Evolutionary conservation across 768 basidiomycete species (phyloP).

Genomic region (Psilocybe tampanensis): DNA sequence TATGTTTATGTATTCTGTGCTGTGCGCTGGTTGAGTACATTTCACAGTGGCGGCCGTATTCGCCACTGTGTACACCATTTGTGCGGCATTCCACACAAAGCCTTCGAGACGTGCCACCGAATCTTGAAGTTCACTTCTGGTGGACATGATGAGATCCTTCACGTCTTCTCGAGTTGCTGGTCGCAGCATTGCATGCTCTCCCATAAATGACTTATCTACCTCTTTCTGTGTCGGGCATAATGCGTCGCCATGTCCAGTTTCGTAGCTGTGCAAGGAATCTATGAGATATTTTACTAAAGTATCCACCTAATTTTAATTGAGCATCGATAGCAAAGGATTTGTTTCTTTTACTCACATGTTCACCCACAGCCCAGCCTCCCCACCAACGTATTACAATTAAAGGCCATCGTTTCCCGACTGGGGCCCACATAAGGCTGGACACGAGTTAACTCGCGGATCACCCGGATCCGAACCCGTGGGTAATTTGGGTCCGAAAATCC

Average conservation of each 20-base stretch:
- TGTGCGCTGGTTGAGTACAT: too few relatives aligned
- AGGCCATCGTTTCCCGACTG: slow-evolving; percentile 29
- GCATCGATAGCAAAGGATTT: background rate
- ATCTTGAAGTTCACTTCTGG: background rate
- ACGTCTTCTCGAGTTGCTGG: background rate
- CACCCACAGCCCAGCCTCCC: slow-evolving; percentile 35
- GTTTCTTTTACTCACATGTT: slow-evolving; percentile 20
- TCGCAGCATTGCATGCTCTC: background rate
- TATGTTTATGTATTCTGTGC: too few relatives aligned
- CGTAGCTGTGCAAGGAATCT: slow-evolving; percentile 26
- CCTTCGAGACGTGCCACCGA: background rate
- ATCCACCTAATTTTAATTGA: slow-evolving; percentile 16
- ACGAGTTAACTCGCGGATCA: too few relatives aligned
- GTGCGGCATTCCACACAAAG: background rate
- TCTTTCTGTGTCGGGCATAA: slow-evolving; percentile 6
- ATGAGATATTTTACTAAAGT: slow-evolving; percentile 29
- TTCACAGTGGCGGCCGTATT: too few relatives aligned
- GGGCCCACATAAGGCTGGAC: slow-evolving; percentile 37
- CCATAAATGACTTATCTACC: background rate
- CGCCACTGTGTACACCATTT: background rate
- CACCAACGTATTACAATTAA: slow-evolving; percentile 34
- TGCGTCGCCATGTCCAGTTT: slow-evolving; percentile 25
- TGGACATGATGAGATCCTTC: background rate
- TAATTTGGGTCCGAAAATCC: too few relatives aligned
- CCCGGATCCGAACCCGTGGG: too few relatives aligned